These are phyloP conservation scores for Trametes sanguinea DNA, from an alignment of 768 basidiomycete genomes.

Conservation along the genomic window DNA sequence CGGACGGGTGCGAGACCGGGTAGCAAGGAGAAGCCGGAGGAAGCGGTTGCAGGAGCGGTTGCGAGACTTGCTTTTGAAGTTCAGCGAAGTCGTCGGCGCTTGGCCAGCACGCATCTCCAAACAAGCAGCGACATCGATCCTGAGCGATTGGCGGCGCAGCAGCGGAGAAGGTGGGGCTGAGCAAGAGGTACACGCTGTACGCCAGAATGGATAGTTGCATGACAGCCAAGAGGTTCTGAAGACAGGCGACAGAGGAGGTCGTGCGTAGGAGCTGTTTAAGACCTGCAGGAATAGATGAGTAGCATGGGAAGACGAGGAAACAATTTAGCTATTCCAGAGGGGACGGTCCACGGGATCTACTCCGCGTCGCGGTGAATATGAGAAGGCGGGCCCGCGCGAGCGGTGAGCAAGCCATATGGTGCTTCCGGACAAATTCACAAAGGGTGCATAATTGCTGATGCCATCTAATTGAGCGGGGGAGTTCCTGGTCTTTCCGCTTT, in stretches of 20 bases:
- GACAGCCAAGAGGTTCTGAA: neutral
- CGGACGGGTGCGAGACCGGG: slow-evolving; percentile 36
- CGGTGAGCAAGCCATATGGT: neutral
- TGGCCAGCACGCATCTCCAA: slow-evolving; percentile 47
- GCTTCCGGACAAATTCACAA: neutral
- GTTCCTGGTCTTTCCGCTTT: neutral
- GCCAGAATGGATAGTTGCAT: neutral
- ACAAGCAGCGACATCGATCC: slow-evolving; percentile 27
- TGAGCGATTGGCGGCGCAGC: neutral
- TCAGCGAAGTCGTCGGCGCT: slow-evolving; percentile 34
- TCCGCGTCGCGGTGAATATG: neutral
- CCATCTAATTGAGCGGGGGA: neutral
- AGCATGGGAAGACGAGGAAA: neutral
- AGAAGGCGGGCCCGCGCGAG: neutral
- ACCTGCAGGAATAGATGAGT: neutral
- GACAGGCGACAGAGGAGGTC: neutral
- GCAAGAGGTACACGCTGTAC: neutral
- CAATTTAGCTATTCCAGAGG: neutral
- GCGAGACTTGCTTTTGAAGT: slow-evolving; percentile 42
- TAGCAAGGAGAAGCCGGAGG: slow-evolving; percentile 48
- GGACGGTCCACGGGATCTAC: neutral
- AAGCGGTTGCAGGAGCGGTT: slow-evolving; percentile 44
- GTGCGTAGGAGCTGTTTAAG: neutral
- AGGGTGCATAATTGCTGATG: neutral
- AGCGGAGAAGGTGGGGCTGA: neutral